These are phyloP conservation scores for Aspergillus coremiiformis DNA, from an alignment of 495 filamentous ascomycete species.

Conservation along the genomic window DNA sequence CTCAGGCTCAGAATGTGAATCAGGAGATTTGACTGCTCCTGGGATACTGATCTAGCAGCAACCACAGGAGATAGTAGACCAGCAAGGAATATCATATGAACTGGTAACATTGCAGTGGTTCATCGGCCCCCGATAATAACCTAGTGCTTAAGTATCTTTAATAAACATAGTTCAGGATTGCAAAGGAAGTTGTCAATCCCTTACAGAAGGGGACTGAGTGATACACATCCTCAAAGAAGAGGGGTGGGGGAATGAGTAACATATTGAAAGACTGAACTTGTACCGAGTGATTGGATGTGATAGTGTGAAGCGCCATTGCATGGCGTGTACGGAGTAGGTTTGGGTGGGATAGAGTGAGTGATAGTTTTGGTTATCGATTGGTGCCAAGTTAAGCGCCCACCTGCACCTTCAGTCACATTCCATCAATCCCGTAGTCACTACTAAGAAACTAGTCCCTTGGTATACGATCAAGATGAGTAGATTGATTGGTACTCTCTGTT, in stretches of 20 bases:
- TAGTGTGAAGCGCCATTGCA: slow-evolving; percentile 22
- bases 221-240: slow-evolving; percentile 12
- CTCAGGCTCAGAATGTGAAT: neutral
- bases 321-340: slow-evolving; percentile 10
- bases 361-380: slow-evolving; percentile 22
- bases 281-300: slow-evolving; percentile 25
- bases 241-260: slow-evolving; percentile 19
- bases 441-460: too few species aligned
- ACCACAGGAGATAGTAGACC: slow-evolving; percentile 10
- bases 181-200: slow-evolving; percentile 19
- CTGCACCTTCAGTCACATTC: slow-evolving; percentile 16
- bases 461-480: neutral
- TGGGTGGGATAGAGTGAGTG: neutral
- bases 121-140: slow-evolving; percentile 1
- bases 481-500: neutral
- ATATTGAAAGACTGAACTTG: slow-evolving; percentile 15
- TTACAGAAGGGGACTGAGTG: slow-evolving; percentile 15
- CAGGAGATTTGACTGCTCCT: slow-evolving; percentile 3
- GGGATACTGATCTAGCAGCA: slow-evolving; percentile 13
- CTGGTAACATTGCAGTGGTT: slow-evolving; percentile 8
- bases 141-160: slow-evolving; percentile 17
- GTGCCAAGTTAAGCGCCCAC: slow-evolving; percentile 29
- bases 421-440: too few species aligned
- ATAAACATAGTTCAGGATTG: slow-evolving; percentile 14
- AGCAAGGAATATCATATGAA: slow-evolving; percentile 2